A percentile compares a stretch with the other conserved stretches of the same genome.
These are phyloP conservation scores for Xylariaceae sp. DNA, from an alignment of 2,329 filamentous ascomycete species.

Conservation along the genomic window DNA sequence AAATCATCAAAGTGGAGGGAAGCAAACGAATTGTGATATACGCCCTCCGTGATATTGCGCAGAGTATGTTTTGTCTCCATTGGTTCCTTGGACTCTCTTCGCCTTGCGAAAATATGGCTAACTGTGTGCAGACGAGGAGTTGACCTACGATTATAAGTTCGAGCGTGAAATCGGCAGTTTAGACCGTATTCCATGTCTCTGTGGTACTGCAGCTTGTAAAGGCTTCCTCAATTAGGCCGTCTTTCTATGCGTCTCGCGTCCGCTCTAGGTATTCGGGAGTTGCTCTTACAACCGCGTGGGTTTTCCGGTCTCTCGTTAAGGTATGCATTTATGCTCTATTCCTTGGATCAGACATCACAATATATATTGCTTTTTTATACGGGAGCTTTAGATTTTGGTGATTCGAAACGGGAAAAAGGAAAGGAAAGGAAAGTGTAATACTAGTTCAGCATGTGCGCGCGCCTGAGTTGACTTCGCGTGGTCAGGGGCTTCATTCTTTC, in stretches of 20 bases:
- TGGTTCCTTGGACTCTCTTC: neutral
- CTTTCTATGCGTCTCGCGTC: neutral
- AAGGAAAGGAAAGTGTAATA: conserved; percentile 15
- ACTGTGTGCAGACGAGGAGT: conserved; percentile 74
- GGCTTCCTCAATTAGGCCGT: conserved; percentile 84
- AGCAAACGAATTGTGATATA: conserved; percentile 99
- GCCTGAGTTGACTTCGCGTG: neutral
- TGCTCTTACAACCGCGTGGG: neutral
- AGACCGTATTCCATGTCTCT: conserved; percentile 95
- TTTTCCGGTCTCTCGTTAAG: conserved; percentile 1
- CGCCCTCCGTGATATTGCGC: conserved; percentile 86
- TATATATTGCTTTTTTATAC: conserved; percentile 19
- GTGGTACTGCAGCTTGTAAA: conserved; percentile 93
- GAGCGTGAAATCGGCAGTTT: conserved; percentile 92
- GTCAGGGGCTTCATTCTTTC: conserved; percentile 9
- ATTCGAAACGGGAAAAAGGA: neutral
- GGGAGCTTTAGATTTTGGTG: conserved; percentile 8
- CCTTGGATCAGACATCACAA: conserved; percentile 15
- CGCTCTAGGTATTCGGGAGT: no score
- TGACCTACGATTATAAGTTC: conserved; percentile 99
- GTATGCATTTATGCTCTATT: conserved; percentile 2
- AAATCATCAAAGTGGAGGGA: conserved; percentile 98
- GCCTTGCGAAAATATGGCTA: conserved; percentile 1
- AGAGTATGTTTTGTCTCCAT: conserved; percentile 61
- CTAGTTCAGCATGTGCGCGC: conserved; percentile 10